Base-by-base conservation (phyloP, 1,139 yeast genomes). In the Taiozyma sp. region DNA sequence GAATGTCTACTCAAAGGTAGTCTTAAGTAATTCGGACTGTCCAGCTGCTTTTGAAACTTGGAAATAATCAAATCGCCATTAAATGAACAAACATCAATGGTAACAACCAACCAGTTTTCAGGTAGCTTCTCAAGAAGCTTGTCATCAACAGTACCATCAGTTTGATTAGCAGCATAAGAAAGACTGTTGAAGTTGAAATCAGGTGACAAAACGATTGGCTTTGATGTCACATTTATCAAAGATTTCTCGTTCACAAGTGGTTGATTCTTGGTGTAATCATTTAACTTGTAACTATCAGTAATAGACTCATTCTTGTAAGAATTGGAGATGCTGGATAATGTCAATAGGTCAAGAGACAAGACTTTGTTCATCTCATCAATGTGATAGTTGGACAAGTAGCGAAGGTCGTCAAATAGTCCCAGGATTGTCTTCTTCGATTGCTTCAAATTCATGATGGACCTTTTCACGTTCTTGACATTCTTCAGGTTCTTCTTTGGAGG, bases 1-100 rank as follows among this genome's bases (percentile, higher is more conserved):
- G 69, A 64, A 49, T 73, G 78, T 47, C 92, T 72, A 39, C 74
- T 74, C 46, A 87, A 62, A 0, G 96, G 92, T 34, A 90, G 65
- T 46, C 84, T 75, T 8, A 87, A 51, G 51, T 77, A 71, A n/a
- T 77, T 67, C 8, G 87, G 85, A 2, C 53, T 51, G 1, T 61
- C 54, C 1, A 43, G 48, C 1, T 41, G 48, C 3, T 69, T 64
- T 13, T 70, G 74, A 43, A 73, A 66, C 54, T 79, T 78, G 4
- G 87, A 69, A 4, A 89, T 54, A 0, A 84, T 58, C 45, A 90
- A 69, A 61, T 80, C 84, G 0, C 83, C 87, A 8, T 83, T 75
- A 9, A 73, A 63, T 0, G 79, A 66, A 55, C 90, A 82, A n/a
- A 82, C 65, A 60, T 85, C 92, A 28, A 91, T 66, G 0, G 87